phyloP scores from a whole-genome alignment of 1,284 basidiomycete species.

The Malassezia furfur region DNA sequence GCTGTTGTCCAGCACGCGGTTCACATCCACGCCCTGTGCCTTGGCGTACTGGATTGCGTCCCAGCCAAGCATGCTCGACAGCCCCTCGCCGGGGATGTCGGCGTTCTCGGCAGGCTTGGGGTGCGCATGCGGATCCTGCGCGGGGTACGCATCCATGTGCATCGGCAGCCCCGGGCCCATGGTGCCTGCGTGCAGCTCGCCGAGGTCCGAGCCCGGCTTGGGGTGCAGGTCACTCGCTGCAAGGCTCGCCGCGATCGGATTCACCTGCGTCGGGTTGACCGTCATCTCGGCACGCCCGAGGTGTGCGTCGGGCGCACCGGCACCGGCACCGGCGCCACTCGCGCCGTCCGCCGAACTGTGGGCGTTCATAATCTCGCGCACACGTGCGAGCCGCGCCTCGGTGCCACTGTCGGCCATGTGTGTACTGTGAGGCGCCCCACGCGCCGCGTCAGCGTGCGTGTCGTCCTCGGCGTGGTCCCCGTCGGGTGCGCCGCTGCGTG shows the following conservation, averaged over 20 bases:
- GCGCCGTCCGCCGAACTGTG: background rate
- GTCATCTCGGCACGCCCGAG: conserved; percentile 10
- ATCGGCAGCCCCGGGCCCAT: background rate
- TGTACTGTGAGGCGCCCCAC: background rate
- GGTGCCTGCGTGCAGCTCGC: conserved; percentile 3
- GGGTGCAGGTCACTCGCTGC: conserved; percentile 6
- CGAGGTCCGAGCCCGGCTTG: background rate
- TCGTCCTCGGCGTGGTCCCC: background rate
- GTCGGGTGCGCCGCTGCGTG: background rate
- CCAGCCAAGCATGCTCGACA: conserved; percentile 9
- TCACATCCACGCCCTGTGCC: conserved; percentile 19
- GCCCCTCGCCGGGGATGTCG: background rate
- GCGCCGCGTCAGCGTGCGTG: background rate
- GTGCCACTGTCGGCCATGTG: background rate
- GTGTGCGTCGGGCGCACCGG: background rate
- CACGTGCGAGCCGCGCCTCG: background rate
- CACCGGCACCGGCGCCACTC: too few relatives aligned
- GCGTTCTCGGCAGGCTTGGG: background rate
- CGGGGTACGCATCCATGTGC: background rate
- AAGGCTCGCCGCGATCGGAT: conserved; percentile 9
- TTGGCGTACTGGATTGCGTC: conserved; percentile 19
- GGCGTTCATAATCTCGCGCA: conserved; percentile 1
- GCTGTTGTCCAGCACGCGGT: conserved; percentile 18
- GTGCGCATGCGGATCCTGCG: background rate
- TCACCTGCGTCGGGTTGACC: conserved; percentile 16